A percentile compares a stretch with the other conserved stretches of the same genome.
These are phyloP conservation scores for Mortierella polycephala DNA, from an alignment of 371 early-diverging fungal species.

Conservation along the genomic window DNA sequence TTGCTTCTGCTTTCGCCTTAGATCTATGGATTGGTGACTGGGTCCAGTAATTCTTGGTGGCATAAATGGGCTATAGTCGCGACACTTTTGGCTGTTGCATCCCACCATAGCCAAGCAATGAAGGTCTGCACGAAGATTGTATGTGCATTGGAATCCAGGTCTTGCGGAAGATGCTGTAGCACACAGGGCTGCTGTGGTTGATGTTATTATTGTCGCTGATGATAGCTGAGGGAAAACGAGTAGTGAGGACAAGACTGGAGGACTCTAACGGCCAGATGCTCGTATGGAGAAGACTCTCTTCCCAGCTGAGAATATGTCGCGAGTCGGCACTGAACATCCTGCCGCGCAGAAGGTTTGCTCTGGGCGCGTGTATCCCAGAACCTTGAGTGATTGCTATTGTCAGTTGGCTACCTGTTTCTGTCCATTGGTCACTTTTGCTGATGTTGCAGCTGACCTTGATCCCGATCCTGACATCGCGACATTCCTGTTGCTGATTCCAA, in stretches of 20 bases:
- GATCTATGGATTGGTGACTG: slow-evolving; percentile 31
- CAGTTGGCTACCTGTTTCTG: not conserved
- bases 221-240: not conserved
- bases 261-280: slow-evolving; percentile 47
- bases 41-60: slow-evolving; percentile 41
- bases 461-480: not conserved
- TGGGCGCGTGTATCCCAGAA: slow-evolving; percentile 32
- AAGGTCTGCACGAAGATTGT: slow-evolving; percentile 35
- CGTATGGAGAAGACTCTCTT: slow-evolving; percentile 33
- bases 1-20: slow-evolving; percentile 27
- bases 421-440: not conserved
- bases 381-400: slow-evolving; percentile 16
- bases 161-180: slow-evolving; percentile 40
- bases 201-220: slow-evolving; percentile 10
- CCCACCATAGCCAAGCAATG: slow-evolving; percentile 43
- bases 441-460: slow-evolving; percentile 1
- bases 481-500: slow-evolving; percentile 20
- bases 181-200: slow-evolving; percentile 19
- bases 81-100: slow-evolving; percentile 34
- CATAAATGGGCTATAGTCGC: slow-evolving; percentile 42
- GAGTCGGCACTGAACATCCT: slow-evolving; percentile 50
- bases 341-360: slow-evolving; percentile 40
- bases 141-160: slow-evolving; percentile 20
- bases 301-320: slow-evolving; percentile 48
- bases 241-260: too few relatives aligned